Conservation (phyloP, 768 basidiomycete species). For the Gloeostereum incarnatum region DNA sequence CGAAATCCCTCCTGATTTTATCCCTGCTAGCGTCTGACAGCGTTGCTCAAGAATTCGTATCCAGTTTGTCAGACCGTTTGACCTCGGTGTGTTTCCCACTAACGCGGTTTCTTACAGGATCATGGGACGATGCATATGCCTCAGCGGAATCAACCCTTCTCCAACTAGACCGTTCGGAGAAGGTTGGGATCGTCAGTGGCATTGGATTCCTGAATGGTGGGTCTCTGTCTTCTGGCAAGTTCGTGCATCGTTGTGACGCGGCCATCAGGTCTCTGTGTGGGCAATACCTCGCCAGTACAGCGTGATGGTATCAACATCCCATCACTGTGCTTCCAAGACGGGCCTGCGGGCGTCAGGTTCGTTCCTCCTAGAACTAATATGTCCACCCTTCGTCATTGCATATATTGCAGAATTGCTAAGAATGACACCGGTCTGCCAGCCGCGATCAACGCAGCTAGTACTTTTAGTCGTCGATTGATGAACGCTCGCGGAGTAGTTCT, state of each 20-base stretch:
- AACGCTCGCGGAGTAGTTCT: constrained; percentile 51
- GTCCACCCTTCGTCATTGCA: background rate
- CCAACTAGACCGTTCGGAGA: constrained; percentile 9
- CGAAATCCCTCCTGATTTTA: no score
- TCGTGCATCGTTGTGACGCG: background rate
- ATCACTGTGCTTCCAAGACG: constrained; percentile 38
- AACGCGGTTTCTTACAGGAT: no score
- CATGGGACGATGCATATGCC: constrained; percentile 9
- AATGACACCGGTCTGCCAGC: constrained; percentile 47
- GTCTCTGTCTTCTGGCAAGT: background rate
- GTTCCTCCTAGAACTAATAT: background rate
- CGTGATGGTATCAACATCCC: constrained; percentile 19
- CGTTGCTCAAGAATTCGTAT: no score
- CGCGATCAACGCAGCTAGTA: constrained; percentile 42
- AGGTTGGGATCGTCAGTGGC: constrained; percentile 9
- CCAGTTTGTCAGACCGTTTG: no score
- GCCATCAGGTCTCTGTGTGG: constrained; percentile 2
- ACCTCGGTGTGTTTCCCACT: no score
- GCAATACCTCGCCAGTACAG: background rate
- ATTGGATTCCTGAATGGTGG: no score
- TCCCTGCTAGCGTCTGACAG: no score
- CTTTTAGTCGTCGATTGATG: constrained; percentile 55
- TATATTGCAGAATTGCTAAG: constrained; percentile 13
- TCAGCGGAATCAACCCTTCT: constrained; percentile 9
- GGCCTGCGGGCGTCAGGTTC: constrained; percentile 28